phyloP scores from a whole-genome alignment of 164 flowering plant species.

The Tetrastigma voinierianum region DNA sequence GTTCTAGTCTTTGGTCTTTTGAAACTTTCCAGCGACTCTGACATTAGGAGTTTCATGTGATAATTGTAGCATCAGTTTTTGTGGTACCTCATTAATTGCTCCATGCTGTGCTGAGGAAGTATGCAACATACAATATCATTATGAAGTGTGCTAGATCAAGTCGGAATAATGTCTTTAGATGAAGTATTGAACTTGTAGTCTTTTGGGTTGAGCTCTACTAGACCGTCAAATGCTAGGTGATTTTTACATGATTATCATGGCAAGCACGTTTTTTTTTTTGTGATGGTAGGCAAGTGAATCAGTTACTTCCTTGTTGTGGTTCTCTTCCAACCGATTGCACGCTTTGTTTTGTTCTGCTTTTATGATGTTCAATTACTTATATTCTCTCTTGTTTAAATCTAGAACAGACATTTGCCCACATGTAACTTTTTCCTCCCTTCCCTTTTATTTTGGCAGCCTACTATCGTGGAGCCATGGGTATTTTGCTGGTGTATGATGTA shows the following conservation, averaged over 20 bases:
- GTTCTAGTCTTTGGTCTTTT: background rate
- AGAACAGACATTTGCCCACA: background rate
- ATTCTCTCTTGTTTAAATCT: background rate
- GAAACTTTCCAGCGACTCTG: background rate
- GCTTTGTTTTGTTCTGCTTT: background rate
- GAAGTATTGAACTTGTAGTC: no score
- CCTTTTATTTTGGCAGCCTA: slow-evolving; percentile 44
- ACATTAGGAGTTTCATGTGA: no score
- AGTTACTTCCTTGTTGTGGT: background rate
- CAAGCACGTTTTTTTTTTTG: background rate
- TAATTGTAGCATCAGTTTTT: background rate
- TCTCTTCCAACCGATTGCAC: background rate
- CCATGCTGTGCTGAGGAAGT: background rate
- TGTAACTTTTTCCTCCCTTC: background rate
- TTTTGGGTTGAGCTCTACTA: background rate
- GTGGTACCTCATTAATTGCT: background rate
- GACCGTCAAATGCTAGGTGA: background rate
- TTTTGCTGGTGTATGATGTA: slow-evolving; percentile 71
- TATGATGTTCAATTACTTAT: no score
- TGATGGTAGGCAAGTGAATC: background rate
- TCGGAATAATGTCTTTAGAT: background rate
- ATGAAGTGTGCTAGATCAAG: background rate
- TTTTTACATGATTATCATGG: background rate
- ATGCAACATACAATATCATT: no score
- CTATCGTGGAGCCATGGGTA: slow-evolving; percentile 82